These are phyloP conservation scores for Trypanosomatidae sp. DNA, from an alignment of 208 protist species.

Conservation along the genomic window DNA sequence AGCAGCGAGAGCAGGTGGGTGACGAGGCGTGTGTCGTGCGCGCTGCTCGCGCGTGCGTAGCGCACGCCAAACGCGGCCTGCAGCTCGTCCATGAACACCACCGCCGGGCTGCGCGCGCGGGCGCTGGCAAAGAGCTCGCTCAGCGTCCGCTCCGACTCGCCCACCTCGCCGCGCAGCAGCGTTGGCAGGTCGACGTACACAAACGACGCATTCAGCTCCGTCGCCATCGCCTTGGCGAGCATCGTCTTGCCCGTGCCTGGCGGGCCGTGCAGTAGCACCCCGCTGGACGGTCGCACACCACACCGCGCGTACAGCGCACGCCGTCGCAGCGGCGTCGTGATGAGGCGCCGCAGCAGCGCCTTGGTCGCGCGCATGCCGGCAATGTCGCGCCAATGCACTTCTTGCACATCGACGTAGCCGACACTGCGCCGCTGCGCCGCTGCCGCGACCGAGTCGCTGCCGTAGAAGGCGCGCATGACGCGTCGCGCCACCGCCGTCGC, in stretches of 20 bases:
- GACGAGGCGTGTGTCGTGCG: constrained; percentile 51
- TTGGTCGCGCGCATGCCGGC: constrained; percentile 56
- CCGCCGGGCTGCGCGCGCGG: constrained; percentile 45
- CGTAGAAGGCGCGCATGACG: constrained; percentile 21
- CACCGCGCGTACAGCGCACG: constrained; percentile 9
- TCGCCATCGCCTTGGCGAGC: constrained; percentile 86
- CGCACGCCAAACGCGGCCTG: constrained; percentile 81
- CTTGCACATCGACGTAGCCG: constrained; percentile 65
- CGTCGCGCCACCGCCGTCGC: constrained; percentile 11
- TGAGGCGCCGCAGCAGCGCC: constrained; percentile 20
- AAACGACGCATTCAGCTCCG: constrained; percentile 81
- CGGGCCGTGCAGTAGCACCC: constrained; percentile 80
- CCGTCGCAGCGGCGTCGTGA: constrained; percentile 22
- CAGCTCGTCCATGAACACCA: constrained; percentile 93
- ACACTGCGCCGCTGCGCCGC: constrained; percentile 25
- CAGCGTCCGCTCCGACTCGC: constrained; percentile 83
- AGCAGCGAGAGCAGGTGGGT: constrained; percentile 64
- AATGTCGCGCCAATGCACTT: constrained; percentile 60
- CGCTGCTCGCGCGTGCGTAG: constrained; percentile 4
- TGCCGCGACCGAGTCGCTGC: constrained; percentile 26
- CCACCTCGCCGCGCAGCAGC: constrained; percentile 83
- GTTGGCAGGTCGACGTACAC: constrained; percentile 78
- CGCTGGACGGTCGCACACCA: constrained; percentile 73
- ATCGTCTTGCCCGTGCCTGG: constrained; percentile 91
- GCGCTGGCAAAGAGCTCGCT: constrained; percentile 75